Conservation (phyloP, 345 rosid species). For the Euphorbia lathyris region DNA sequence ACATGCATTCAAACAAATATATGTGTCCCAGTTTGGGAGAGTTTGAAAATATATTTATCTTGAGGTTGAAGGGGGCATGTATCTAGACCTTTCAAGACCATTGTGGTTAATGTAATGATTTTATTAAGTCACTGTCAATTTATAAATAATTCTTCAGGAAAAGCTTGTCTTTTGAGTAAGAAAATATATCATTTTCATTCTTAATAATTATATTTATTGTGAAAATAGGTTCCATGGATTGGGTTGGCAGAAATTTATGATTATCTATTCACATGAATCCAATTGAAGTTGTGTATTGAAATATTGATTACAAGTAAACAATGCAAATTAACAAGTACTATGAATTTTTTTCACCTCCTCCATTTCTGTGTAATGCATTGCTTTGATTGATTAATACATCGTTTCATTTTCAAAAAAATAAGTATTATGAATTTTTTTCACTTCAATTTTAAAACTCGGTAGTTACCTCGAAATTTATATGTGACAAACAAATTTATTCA, state of each 20-base stretch:
- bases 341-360: neutral
- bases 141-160: neutral
- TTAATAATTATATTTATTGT: neutral
- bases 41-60: conserved; percentile 17
- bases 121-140: neutral
- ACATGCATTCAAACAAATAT: too few relatives aligned
- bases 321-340: neutral
- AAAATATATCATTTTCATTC: conserved; percentile 5
- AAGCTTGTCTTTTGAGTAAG: neutral
- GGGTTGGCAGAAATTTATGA: conserved; percentile 28
- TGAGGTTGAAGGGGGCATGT: conserved; percentile 46
- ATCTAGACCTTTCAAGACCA: conserved; percentile 39
- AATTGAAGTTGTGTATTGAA: neutral
- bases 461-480: neutral
- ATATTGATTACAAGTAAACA: neutral
- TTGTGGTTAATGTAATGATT: neutral
- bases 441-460: neutral
- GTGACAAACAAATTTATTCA: too few relatives aligned
- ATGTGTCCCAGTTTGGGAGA: conserved; percentile 18
- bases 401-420: neutral
- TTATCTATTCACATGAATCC: conserved; percentile 30
- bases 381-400: too few relatives aligned
- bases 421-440: neutral
- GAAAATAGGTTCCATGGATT: neutral
- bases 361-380: too few relatives aligned